Conservation (phyloP, 805 yeast species). For the Candida succiphila region DNA sequence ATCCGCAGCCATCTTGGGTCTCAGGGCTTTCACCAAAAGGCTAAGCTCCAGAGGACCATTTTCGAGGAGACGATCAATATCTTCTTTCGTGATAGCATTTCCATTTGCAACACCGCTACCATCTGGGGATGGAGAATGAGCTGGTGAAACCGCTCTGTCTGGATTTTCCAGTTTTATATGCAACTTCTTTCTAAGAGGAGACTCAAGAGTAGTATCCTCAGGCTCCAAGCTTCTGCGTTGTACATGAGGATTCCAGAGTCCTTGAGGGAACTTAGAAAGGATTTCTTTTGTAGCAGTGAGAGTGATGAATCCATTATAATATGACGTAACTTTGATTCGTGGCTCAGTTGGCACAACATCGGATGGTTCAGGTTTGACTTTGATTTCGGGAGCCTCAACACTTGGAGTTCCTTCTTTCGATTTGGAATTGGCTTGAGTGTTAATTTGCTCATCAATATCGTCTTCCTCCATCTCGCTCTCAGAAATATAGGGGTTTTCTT, state of each 20-base stretch:
- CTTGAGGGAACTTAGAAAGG: constrained; percentile 58
- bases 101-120: no score
- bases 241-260: constrained; percentile 73
- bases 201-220: constrained; percentile 8
- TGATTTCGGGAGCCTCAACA: constrained; percentile 10
- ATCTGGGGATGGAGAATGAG: no score
- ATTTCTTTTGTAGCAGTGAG: constrained; percentile 56
- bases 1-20: constrained; percentile 51
- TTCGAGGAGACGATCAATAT: constrained; percentile 54
- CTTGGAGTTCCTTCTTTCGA: constrained; percentile 2
- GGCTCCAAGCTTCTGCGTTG: constrained; percentile 21
- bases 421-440: constrained; percentile 26
- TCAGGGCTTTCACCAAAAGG: constrained; percentile 51
- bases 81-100: constrained; percentile 50
- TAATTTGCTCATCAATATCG: constrained; percentile 24
- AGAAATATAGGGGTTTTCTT: constrained; percentile 72
- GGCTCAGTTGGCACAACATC: constrained; percentile 11
- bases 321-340: constrained; percentile 31
- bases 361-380: constrained; percentile 6
- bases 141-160: constrained; percentile 5
- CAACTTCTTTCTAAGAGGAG: constrained; percentile 21
- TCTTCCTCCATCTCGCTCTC: constrained; percentile 52
- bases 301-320: constrained; percentile 41
- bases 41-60: constrained; percentile 41
- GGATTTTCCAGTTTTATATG: constrained; percentile 17